Evolutionary conservation across 495 filamentous ascomycete genomes (phyloP).

Genomic region (Tuber umbilicatum): DNA sequence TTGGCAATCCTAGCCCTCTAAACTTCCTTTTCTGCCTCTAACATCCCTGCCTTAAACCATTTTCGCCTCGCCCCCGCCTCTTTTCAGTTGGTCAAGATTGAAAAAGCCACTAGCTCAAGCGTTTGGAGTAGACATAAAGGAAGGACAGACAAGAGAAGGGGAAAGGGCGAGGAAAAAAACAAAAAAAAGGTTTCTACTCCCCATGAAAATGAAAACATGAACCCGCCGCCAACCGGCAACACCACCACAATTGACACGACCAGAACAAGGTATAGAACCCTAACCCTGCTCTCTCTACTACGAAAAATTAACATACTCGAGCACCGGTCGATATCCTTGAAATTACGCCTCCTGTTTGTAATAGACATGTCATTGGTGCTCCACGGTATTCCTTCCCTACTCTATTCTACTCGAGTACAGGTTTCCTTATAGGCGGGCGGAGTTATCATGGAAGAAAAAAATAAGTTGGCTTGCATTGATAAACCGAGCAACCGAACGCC

Average conservation of each 20-base stretch:
- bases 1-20: slow-evolving; percentile 31
- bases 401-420: background rate
- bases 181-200: background rate
- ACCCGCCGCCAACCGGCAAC: background rate
- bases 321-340: background rate
- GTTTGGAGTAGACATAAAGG: background rate
- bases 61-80: slow-evolving; percentile 28
- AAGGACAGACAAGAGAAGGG: background rate
- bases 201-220: background rate
- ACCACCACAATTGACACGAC: background rate
- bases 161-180: background rate
- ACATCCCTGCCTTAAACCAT: slow-evolving; percentile 27
- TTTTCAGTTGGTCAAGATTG: slow-evolving; percentile 18
- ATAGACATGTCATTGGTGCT: background rate
- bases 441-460: background rate
- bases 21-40: slow-evolving; percentile 29
- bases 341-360: slow-evolving; percentile 1
- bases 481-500: background rate
- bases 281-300: background rate
- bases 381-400: background rate
- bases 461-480: background rate
- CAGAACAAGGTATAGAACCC: background rate
- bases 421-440: background rate
- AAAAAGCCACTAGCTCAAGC: slow-evolving; percentile 2
- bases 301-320: background rate